Evolutionary conservation across 192 early-diverging fungal species (phyloP), one percentile per base, ranked within the genome.

Genomic region (Entomortierella parvispora): DNA sequence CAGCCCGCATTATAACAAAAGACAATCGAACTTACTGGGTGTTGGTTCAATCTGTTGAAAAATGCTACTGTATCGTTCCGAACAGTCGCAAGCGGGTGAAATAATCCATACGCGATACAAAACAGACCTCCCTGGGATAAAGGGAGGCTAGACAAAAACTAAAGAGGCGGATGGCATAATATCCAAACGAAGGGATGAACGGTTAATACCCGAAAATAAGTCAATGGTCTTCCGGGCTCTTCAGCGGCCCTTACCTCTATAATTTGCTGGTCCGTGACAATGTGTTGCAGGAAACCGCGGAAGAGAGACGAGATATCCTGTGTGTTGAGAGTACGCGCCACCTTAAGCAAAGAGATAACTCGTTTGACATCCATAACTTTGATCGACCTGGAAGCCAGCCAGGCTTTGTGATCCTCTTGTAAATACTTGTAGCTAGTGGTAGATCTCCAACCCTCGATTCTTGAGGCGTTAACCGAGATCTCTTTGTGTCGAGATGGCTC

Each of bases 381-480:
- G 23, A 94, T 87, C 17, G 85, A 83, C 44, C 89, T 75, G 43
- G 71, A 75, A 25, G 85, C 79, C 52, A 90, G 70, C 79, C 81
- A 82, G 7, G 81, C 70, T 65, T 84, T 71, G 68, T 89, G 89
- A 76, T 93, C 91, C 74, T 89, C 79, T 61, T 87, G 80, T 48
- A 83, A 83, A 65, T 93, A 89, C 76, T 88, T 80, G 81, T 94
- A 96, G 0, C 90, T 88, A 33, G 88, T 90, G 0, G 94, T 94
- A 31, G 81, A 75, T 15, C 93, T 83, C 87, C 95, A 98, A 9
- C 94, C 97, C 79, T 97, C 95, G 48, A 97, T 93, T 52, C 95
- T 81, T 52, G 86, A 88, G 40, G 89, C 71, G 82, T 94, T 89
- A 29, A 89, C 87, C 10, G 75, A 52, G n/a, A 97, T 71, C 68